Base-by-base conservation (phyloP, 2,329 filamentous ascomycete genomes). In the Ascochyta viciae-villosae region DNA sequence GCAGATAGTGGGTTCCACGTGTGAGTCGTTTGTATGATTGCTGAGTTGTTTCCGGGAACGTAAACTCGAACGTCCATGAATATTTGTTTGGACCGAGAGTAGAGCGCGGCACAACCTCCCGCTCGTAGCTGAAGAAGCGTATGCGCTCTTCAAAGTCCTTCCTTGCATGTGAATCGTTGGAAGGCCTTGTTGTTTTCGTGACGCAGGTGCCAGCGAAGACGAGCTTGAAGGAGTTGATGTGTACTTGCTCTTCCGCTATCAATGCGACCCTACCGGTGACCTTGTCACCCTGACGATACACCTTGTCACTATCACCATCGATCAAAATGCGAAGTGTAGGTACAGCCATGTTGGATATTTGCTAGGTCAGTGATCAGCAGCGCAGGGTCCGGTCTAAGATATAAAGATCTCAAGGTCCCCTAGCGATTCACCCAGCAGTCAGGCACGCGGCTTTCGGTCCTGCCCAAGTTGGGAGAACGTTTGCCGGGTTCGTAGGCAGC, bases 51-150 rank as follows among this genome's bases (percentile, higher is more conserved):
- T 67, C 61, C 19, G 73, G 73, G 42, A 76, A 74, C 13, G 60
- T 60, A 58, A 74, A 76, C n/a, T 72, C 67, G 52, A 76, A 76
- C 1, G 62, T 45, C 72, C 73, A 75, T 8, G 61, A 66, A 24
- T 72, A 65, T 37, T 74, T 73, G 26, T 67, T 67, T 13, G 66
- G 47, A n/a, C 37, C 50, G 10, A 73, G 54, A 15, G 49, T 62
- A 4, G 59, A 55, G n/a, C 47, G 51, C 5, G 63, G 50, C 13
- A 69, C 52, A 1, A 75, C 29, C 10, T 62, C 54, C 33, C 66
- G 64, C 47, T 73, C 71, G 34, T 63, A 56, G 23, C 62, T 64
- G 64, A 75, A 76, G 13, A 74, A 62, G 4, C 61, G 50, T 29
- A 71, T 64, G 26, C 61, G 62, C 50, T 74, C 71, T 42, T 69